Conservation (phyloP, 257 asterid species). For the Cordia subcordata region DNA sequence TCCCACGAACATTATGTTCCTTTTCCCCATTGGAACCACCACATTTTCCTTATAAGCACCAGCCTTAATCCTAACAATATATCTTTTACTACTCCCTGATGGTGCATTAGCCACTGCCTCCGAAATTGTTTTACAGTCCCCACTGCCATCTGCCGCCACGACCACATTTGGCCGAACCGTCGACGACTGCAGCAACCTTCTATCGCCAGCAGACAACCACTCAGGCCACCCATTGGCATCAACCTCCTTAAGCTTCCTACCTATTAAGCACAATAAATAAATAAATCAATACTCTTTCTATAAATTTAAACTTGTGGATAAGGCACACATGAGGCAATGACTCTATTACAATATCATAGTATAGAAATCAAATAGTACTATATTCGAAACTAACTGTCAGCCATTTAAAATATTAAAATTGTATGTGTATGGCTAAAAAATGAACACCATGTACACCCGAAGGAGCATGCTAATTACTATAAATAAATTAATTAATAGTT, state of each 20-base stretch:
- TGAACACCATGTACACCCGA: background rate
- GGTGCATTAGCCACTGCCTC: conserved; percentile 92
- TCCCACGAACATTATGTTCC: conserved; percentile 73
- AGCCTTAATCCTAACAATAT: conserved; percentile 61
- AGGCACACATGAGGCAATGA: too few relatives aligned
- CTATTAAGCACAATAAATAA: too few relatives aligned
- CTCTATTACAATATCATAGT: too few relatives aligned
- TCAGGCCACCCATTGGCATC: conserved; percentile 47
- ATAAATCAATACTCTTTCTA: too few relatives aligned
- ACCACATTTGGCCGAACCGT: conserved; percentile 52
- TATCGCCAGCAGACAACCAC: conserved; percentile 75
- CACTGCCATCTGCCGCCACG: conserved; percentile 92
- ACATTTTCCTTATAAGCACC: conserved; percentile 84
- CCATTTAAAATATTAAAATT: too few relatives aligned
- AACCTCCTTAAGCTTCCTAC: conserved; percentile 36
- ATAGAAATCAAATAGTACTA: too few relatives aligned
- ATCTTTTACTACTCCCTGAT: conserved; percentile 45
- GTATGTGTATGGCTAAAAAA: too few relatives aligned
- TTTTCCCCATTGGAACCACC: conserved; percentile 53
- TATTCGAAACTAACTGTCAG: too few relatives aligned
- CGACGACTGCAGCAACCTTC: conserved; percentile 67
- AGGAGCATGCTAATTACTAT: background rate
- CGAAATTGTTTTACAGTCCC: conserved; percentile 53
- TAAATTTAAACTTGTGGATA: too few relatives aligned
- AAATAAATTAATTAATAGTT: background rate